Base-by-base conservation (phyloP, 2,329 filamentous ascomycete species). In the Penicillium digitatum region DNA sequence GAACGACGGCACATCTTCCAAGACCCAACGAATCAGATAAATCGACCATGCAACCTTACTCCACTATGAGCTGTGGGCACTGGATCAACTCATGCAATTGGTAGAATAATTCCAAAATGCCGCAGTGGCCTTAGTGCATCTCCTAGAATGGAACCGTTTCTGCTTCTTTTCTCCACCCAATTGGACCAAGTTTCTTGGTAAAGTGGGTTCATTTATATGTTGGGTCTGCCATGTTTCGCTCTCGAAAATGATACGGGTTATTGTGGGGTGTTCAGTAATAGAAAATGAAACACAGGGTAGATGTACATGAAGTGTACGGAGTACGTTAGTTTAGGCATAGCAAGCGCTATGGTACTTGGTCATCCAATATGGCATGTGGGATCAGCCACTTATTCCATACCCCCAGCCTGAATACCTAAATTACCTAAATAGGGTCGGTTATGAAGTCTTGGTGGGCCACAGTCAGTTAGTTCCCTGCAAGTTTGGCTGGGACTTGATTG, bases 311-410 rank as follows among this genome's bases (percentile, higher is more conserved):
- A 10, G 27, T n/a, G 46, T 16, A n/a, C n/a, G n/a, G 6, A 32
- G 22, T 22, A 43, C 10, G 22, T 22, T 29, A 20, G 40, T 42
- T 26, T 26, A 42, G 18, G 9, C 22, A 26, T 24, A n/a, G 27
- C 31, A n/a, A 16, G 9, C 14, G 18, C 14, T 32, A 22, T 32
- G 20, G 39, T 26, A n/a, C 12, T 38, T 27, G 9, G 18, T n/a
- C 26, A 24, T 32, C 22, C 40, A 38, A 38, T 20, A 47, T 37
- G 26, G 14, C 38, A 45, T 52, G 26, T 52, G 40, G 48, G 22
- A 46, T 46, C 49, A 47, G 49, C 49, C 49, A 47, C 49, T 26
- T 38, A 52, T 42, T 52, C 49, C 42, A 47, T 52, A 38, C 10
- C 5, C 12, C n/a, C n/a, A 42, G 27, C 20, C 38, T 32, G 20